Conservation (phyloP, 805 yeast species). For the Starmera dryadoides region DNA sequence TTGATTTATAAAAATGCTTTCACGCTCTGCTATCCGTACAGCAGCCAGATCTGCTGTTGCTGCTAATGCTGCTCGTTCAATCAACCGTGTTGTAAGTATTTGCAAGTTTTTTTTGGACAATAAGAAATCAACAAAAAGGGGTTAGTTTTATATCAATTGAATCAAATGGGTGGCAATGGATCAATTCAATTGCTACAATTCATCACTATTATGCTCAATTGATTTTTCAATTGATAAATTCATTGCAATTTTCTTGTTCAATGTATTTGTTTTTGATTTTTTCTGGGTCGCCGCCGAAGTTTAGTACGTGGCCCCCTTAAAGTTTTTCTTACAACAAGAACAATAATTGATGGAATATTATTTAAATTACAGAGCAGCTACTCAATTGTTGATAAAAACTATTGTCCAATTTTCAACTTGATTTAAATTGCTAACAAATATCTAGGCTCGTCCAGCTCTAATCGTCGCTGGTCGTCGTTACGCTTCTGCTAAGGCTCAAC, state of each 20-base stretch:
- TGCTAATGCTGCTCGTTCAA: conserved; percentile 36
- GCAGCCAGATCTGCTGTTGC: conserved; percentile 75
- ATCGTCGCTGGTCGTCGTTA: conserved; percentile 70
- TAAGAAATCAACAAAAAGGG: too few relatives aligned
- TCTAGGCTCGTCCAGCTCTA: conserved; percentile 65
- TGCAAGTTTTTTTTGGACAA: background rate
- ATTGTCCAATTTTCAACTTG: conserved; percentile 1
- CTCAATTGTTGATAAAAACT: background rate
- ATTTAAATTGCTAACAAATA: conserved; percentile 15
- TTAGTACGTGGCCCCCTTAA: background rate
- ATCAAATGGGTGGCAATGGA: background rate
- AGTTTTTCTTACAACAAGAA: background rate
- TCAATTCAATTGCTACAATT: background rate
- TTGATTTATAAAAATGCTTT: conserved; percentile 49
- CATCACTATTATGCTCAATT: background rate
- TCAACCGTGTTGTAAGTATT: conserved; percentile 33
- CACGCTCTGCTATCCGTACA: conserved; percentile 82
- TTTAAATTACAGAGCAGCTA: background rate
- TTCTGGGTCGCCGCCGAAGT: too few relatives aligned
- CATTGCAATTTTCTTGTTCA: too few relatives aligned
- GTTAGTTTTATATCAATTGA: background rate
- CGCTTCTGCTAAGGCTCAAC: conserved; percentile 92
- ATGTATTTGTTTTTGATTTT: background rate
- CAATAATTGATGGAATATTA: too few relatives aligned
- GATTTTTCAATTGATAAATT: too few relatives aligned